Percentiles rank a stretch among this genome's conserved stretches.
Evolutionary conservation across 2,329 filamentous ascomycete species (phyloP).

Genomic region (Ophiostoma sp.): DNA sequence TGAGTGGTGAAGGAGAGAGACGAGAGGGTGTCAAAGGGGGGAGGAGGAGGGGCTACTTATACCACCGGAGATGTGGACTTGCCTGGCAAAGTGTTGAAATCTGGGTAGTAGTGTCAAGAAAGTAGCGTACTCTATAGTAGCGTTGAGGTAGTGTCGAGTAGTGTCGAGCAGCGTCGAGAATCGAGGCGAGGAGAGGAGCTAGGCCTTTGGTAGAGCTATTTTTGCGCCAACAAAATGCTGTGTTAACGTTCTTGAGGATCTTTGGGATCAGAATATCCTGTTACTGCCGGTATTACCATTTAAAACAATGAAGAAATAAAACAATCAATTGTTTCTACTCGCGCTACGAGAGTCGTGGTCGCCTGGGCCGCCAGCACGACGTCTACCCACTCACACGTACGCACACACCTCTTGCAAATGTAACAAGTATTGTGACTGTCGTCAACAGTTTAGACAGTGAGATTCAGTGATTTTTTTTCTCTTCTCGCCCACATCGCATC

Average conservation of each 20-base stretch:
- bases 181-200: neutral
- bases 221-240: conserved; percentile 6
- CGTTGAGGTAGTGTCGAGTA: neutral
- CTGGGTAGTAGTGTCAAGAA: neutral
- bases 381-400: conserved; percentile 13
- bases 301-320: neutral
- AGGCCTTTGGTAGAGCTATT: neutral
- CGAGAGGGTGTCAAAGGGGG: neutral
- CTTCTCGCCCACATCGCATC: neutral
- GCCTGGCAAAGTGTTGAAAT: neutral
- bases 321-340: neutral
- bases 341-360: conserved; percentile 9
- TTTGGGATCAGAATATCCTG: neutral
- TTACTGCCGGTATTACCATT: too few relatives aligned
- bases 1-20: conserved; percentile 4
- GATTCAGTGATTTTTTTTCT: neutral
- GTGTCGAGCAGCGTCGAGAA: too few relatives aligned
- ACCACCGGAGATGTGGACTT: neutral
- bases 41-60: conserved; percentile 14
- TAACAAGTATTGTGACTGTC: neutral
- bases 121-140: too few relatives aligned
- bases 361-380: conserved; percentile 3
- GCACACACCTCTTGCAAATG: conserved; percentile 12
- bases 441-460: conserved; percentile 7
- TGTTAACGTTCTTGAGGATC: neutral